A percentile compares a stretch with the other conserved stretches of the same genome.
These are phyloP conservation scores for Xylaria sp. DNA, from an alignment of 2,329 filamentous ascomycete species.

Conservation along the genomic window DNA sequence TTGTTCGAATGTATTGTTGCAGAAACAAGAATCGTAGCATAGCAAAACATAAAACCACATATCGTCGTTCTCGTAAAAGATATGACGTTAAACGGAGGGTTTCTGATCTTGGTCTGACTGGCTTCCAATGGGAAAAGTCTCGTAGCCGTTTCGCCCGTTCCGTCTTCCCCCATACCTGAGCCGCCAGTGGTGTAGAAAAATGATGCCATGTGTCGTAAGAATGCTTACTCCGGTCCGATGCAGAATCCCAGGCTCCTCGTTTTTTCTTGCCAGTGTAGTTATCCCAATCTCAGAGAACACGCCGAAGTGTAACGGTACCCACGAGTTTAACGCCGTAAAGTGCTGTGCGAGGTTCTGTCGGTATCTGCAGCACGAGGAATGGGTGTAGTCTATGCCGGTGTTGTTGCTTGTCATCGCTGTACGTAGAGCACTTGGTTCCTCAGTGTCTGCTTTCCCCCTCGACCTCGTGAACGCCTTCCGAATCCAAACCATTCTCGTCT, in stretches of 20 bases:
- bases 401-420: slow-evolving; percentile 11
- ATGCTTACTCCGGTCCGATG: slow-evolving; percentile 34
- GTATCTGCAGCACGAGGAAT: slow-evolving; percentile 9
- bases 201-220: slow-evolving; percentile 16
- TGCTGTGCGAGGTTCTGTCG: slow-evolving; percentile 9
- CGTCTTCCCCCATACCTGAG: neutral
- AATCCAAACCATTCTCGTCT: slow-evolving; percentile 16
- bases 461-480: slow-evolving; percentile 20
- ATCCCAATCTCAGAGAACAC: slow-evolving; percentile 11
- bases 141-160: neutral
- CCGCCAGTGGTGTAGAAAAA: slow-evolving; percentile 7
- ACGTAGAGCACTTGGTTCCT: slow-evolving; percentile 1
- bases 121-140: neutral
- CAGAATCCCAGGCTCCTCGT: slow-evolving; percentile 24
- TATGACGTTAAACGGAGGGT: slow-evolving; percentile 9
- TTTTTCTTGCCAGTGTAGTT: slow-evolving; percentile 14
- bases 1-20: neutral
- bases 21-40: neutral
- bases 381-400: slow-evolving; percentile 2
- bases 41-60: slow-evolving; percentile 20
- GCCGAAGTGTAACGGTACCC: slow-evolving; percentile 1
- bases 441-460: slow-evolving; percentile 5
- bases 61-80: slow-evolving; percentile 4
- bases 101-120: neutral
- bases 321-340: slow-evolving; percentile 14